Evolutionary conservation across 805 yeast genomes (phyloP), one percentile per base, ranked within the genome.

Genomic region (Diddensiella transvaalensis): DNA sequence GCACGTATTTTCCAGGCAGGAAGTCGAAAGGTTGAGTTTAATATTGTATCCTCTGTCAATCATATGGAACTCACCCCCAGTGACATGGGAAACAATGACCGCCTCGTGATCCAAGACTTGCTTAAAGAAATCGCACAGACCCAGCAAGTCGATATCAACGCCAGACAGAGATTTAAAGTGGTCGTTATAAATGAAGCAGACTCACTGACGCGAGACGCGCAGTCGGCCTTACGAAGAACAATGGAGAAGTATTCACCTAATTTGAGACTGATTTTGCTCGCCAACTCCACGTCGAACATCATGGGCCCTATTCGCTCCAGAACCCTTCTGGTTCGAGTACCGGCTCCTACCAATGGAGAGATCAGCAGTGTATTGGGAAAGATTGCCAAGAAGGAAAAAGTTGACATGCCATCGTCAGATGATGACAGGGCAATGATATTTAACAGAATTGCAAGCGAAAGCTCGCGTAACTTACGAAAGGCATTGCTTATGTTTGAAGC

Each of bases 11-110:
- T 91, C 61, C 80, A 79, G 29, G 85, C 95, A 0, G 65, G 79
- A 2, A 75, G 86, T 5, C 72, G 90, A 42, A 91, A 88, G 63
- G 68, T 93, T 48, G 98, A 93, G 60, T 83, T 93, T 67, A 93
- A 88, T 60, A 89, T 93, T 19, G 86, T 93, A n/a, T 85, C 96
- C 39, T 84, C 95, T 8, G 86, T 91, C 0, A 80, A 83, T 62
- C 99, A 93, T 67, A 69, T 90, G 53, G 99, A 93, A 64, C 86
- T 93, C 59, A 93, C 98, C 2, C 99, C 99, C 4, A 79, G 93
- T 51, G 99, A 93, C 67, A 84, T 93, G 83, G 98, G 98, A 4
- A 88, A 85, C 65, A 88, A 89, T 62, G 99, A 93, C 68, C 76
- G 98, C 53, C 83, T 93, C 44, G 96, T 93, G 26, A 89, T 93